These are phyloP conservation scores for Picochlorum sp. DNA, from an alignment of 139 green algal genomes.

Conservation along the genomic window DNA sequence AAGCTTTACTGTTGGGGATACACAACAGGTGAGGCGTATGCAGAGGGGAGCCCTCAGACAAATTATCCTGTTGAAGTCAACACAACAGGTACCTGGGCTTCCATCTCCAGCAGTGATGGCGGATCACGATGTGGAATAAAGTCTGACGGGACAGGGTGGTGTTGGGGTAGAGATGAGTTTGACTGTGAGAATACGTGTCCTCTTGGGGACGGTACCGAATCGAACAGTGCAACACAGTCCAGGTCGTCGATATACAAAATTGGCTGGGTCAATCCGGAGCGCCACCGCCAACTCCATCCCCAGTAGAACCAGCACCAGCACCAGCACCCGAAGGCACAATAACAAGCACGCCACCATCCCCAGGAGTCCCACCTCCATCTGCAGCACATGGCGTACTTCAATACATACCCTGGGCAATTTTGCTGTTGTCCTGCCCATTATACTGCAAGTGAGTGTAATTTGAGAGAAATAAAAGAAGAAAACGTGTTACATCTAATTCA, in stretches of 20 bases:
- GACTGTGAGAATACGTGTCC: constrained; percentile 7
- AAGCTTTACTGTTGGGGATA: constrained; percentile 9
- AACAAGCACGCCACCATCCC: not conserved
- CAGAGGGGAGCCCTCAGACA: constrained; percentile 4
- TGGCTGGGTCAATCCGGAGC: not conserved
- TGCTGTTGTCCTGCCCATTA: not conserved
- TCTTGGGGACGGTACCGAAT: constrained; percentile 4
- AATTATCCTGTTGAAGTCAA: constrained; percentile 2
- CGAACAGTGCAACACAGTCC: not conserved
- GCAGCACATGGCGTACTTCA: not conserved
- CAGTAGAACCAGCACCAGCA: not conserved
- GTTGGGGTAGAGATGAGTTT: constrained; percentile 8
- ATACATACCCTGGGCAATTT: no score
- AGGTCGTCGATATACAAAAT: constrained; percentile 3
- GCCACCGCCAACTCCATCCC: constrained; percentile 1
- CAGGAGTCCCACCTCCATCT: not conserved
- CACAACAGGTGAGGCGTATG: constrained; percentile 9
- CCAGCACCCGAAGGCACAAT: not conserved
- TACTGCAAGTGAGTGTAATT: not conserved
- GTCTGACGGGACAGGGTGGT: not conserved
- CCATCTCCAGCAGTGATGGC: not conserved
- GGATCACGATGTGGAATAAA: constrained; percentile 7
- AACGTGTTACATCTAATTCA: not conserved
- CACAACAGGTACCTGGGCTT: not conserved
- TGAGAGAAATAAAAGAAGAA: constrained; percentile 5